Conservation (phyloP, 164 flowering plant species). For the Pachysandra terminalis region DNA sequence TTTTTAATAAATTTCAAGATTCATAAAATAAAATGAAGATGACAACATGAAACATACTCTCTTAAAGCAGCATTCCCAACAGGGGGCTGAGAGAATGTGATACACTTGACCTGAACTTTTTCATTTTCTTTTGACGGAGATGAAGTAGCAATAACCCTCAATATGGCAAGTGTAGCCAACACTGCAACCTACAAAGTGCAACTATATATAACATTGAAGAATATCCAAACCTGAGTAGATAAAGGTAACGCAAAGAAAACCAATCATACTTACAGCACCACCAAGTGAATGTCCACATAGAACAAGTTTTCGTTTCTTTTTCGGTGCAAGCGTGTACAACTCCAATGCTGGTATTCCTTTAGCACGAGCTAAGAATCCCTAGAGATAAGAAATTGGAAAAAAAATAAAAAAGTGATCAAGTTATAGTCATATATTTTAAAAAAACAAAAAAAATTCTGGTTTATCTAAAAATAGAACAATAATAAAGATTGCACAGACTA, state of each 20-base stretch:
- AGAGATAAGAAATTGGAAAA: slow-evolving; percentile 9
- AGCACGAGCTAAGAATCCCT: slow-evolving; percentile 98
- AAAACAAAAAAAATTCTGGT: neutral
- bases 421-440: neutral
- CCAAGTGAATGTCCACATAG: slow-evolving; percentile 99
- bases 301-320: slow-evolving; percentile 89
- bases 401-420: neutral
- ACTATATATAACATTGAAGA: slow-evolving; percentile 1
- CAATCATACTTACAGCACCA: slow-evolving; percentile 79
- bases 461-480: neutral
- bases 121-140: slow-evolving; percentile 63
- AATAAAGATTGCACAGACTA: neutral
- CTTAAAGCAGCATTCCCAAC: slow-evolving; percentile 96
- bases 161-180: slow-evolving; percentile 89
- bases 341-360: slow-evolving; percentile 99
- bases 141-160: slow-evolving; percentile 82
- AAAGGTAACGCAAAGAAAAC: neutral
- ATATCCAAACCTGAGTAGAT: neutral
- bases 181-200: slow-evolving; percentile 70
- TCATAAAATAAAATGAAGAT: neutral
- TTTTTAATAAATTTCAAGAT: no score
- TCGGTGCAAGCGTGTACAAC: slow-evolving; percentile 93
- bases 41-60: slow-evolving; percentile 57
- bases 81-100: slow-evolving; percentile 98
- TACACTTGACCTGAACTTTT: slow-evolving; percentile 76